Evolutionary conservation across 2,329 filamentous ascomycete species (phyloP).

Genomic region (Microsporum canis): DNA sequence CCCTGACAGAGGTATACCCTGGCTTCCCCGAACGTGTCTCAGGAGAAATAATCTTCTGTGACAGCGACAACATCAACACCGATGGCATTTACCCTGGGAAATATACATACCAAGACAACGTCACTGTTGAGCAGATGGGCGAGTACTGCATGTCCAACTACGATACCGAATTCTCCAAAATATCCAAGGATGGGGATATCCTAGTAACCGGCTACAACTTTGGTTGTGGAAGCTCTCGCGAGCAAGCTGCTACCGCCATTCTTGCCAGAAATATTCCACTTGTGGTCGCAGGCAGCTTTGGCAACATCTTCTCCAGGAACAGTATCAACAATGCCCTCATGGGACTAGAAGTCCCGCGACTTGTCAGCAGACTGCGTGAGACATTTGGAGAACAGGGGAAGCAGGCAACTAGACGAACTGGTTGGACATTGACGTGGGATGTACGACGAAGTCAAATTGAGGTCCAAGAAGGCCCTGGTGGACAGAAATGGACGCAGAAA

Average conservation of each 20-base stretch:
- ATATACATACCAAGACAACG: conserved; percentile 82
- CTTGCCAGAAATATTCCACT: conserved; percentile 69
- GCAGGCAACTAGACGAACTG: conserved; percentile 58
- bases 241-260: conserved; percentile 81
- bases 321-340: conserved; percentile 33
- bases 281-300: conserved; percentile 69
- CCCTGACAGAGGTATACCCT: conserved; percentile 60
- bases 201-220: conserved; percentile 83
- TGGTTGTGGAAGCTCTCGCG: conserved; percentile 67
- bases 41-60: conserved; percentile 81
- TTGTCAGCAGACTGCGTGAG: conserved; percentile 25
- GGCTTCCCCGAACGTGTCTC: conserved; percentile 75
- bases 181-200: conserved; percentile 61
- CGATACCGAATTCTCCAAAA: conserved; percentile 55
- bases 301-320: conserved; percentile 67
- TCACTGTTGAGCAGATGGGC: conserved; percentile 69
- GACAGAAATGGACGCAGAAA: conserved; percentile 62
- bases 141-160: conserved; percentile 92
- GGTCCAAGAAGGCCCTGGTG: conserved; percentile 57
- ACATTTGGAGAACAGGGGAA: conserved; percentile 38
- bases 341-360: conserved; percentile 28
- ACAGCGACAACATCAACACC: conserved; percentile 80
- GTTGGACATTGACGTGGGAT: conserved; percentile 78
- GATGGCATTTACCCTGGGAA: conserved; percentile 88
- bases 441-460: conserved; percentile 58